phyloP scores from a whole-genome alignment of 257 asterid species.

The Sherardia arvensis region DNA sequence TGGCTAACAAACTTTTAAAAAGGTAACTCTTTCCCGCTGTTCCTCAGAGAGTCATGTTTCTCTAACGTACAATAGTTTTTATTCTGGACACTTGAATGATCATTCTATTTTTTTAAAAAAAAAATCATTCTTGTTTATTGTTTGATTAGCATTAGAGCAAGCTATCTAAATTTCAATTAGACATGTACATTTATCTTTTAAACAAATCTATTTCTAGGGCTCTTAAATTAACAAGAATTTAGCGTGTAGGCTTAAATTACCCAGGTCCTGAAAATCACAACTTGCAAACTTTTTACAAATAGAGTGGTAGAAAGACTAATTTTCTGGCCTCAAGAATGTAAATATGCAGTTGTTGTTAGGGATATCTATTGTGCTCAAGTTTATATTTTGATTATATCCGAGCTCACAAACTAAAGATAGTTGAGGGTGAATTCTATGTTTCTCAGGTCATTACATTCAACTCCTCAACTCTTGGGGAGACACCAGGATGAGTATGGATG shows the following conservation, averaged over 20 bases:
- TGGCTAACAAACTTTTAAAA: constrained; percentile 17
- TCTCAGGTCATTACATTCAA: constrained; percentile 64
- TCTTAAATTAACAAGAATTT: background rate
- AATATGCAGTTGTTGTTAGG: background rate
- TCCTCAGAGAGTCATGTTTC: background rate
- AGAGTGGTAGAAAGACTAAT: background rate
- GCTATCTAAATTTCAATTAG: background rate
- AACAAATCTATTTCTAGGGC: background rate
- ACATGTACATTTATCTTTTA: no score
- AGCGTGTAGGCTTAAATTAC: background rate
- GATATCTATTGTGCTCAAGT: background rate
- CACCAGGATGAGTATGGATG: constrained; percentile 33
- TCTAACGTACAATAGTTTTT: background rate
- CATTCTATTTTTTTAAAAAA: background rate
- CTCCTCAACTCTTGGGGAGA: constrained; percentile 42
- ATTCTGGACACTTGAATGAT: background rate
- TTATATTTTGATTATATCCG: no score
- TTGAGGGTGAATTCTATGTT: background rate
- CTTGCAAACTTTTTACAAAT: background rate
- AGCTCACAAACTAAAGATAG: background rate
- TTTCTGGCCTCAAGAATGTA: background rate
- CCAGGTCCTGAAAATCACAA: background rate
- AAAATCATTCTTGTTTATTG: background rate
- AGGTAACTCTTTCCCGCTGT: constrained; percentile 30
- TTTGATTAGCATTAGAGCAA: background rate